Evolutionary conservation across 345 rosid species (phyloP), one percentile per base, ranked within the genome.

Genomic region (Hibiscus mutabilis): DNA sequence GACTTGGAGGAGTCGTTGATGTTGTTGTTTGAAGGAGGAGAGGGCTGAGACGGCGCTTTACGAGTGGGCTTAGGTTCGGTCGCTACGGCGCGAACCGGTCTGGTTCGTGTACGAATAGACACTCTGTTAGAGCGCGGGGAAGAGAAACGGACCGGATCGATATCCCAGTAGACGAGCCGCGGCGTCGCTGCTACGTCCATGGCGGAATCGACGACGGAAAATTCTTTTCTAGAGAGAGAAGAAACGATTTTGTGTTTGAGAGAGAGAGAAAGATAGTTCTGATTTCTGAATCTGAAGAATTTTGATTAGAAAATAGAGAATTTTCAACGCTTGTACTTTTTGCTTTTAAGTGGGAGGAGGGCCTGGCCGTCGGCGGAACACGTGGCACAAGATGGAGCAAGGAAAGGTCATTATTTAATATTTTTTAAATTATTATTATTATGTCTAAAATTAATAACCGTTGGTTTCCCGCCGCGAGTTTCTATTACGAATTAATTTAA

Each of bases 61-160:
- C 74, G 84, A 3, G 84, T 51, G 22, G 96, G 91, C 75, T 88
- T 91, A 16, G 96, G 88, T 22, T 91, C 92, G 56, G 95, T 79
- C 14, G 96, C 89, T 52, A 91, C 84, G 42, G 97, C 93, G 29
- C 82, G 66, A 51, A 88, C 82, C 40, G 75, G 82, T 53, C 59
- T 64, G 8, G 21, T 19, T 33, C 79, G 76, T 29, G 81, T 62
- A 19, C 86, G 82, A 42, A 62, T 67, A 27, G 81, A 73, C 55
- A 81, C 35, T 16, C 77, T 66, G 67, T 72, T 51, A 70, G 53
- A 71, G 66, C 8, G 84, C 51, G 83, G 79, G 46, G 63, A 33
- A 63, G 82, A 46, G 79, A 78, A 78, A 0, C 82, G 78, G n/a
- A 73, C 74, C n/a, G 86, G 76, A 29, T 81, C 76, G 42, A 82